phyloP scores from a whole-genome alignment of 2,329 filamentous ascomycete species.

The Teratosphaeria gauchensis region DNA sequence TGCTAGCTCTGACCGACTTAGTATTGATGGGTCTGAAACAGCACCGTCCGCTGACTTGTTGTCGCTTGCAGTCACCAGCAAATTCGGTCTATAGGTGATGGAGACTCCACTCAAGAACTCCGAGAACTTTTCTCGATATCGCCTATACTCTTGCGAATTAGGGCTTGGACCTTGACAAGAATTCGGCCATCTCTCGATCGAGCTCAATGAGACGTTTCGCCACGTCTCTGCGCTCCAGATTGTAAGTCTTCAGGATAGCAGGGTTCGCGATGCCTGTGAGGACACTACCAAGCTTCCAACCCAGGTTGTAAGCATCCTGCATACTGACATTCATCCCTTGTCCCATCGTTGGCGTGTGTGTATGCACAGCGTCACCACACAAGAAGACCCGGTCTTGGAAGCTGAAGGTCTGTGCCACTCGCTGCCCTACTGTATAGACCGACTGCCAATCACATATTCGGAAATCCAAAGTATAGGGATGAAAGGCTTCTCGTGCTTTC shows the following conservation, averaged over 20 bases:
- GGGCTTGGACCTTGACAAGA: constrained; percentile 6
- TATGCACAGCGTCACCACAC: constrained; percentile 28
- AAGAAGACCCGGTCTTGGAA: constrained; percentile 46
- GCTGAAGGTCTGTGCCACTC: constrained; percentile 36
- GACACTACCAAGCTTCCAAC: constrained; percentile 31
- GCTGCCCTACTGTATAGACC: constrained; percentile 66
- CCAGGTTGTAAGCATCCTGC: constrained; percentile 41
- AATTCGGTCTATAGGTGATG: constrained; percentile 1
- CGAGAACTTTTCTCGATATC: constrained; percentile 5
- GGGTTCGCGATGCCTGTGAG: constrained; percentile 30
- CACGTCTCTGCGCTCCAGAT: constrained; percentile 44
- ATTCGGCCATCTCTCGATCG: constrained; percentile 29
- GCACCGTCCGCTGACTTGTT: neutral
- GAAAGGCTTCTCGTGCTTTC: constrained; percentile 52
- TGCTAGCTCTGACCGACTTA: neutral
- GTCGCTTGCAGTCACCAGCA: neutral
- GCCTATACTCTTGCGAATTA: constrained; percentile 5
- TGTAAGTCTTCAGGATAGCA: constrained; percentile 39
- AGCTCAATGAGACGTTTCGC: constrained; percentile 55
- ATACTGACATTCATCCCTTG: constrained; percentile 69
- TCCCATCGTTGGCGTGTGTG: constrained; percentile 20
- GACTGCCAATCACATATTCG: constrained; percentile 32
- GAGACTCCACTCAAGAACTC: constrained; percentile 4
- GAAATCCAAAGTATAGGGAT: constrained; percentile 45
- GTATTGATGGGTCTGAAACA: neutral